Evolutionary conservation across 2,329 filamentous ascomycete genomes (phyloP).

Genomic region (Torrubiella hemipterigena): DNA sequence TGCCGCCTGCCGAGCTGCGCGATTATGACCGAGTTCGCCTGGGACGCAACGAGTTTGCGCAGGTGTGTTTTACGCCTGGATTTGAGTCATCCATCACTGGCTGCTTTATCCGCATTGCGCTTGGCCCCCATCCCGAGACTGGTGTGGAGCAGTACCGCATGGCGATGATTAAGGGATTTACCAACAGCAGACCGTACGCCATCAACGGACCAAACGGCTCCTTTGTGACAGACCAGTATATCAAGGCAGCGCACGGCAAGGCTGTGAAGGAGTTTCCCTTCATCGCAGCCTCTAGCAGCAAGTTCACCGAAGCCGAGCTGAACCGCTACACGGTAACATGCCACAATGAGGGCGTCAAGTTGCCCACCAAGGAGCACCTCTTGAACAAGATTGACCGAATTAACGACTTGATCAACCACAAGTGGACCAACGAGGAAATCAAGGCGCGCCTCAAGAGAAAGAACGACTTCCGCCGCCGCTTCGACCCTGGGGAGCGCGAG

Average conservation of each 20-base stretch:
- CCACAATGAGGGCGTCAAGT: constrained; percentile 54
- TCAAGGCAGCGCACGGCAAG: constrained; percentile 70
- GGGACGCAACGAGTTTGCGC: constrained; percentile 73
- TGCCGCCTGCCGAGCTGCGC: constrained; percentile 60
- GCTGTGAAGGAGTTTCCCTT: constrained; percentile 79
- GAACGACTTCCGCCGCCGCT: constrained; percentile 53
- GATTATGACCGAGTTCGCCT: constrained; percentile 79
- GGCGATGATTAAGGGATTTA: constrained; percentile 75
- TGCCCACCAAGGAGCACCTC: constrained; percentile 63
- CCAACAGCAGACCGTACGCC: constrained; percentile 69
- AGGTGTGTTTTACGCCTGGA: constrained; percentile 85
- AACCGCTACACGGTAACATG: constrained; percentile 69
- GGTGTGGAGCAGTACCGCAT: constrained; percentile 76
- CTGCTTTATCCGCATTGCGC: constrained; percentile 74
- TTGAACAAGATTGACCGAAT: constrained; percentile 68
- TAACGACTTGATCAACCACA: constrained; percentile 63
- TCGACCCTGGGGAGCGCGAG: constrained; percentile 55
- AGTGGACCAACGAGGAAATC: constrained; percentile 75
- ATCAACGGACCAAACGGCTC: constrained; percentile 66
- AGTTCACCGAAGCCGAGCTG: constrained; percentile 78
- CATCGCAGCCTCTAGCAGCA: constrained; percentile 74
- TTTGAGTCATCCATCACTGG: constrained; percentile 74
- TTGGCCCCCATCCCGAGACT: constrained; percentile 64
- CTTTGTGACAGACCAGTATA: constrained; percentile 79
- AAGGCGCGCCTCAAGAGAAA: constrained; percentile 65